Conservation (phyloP, 2,329 filamentous ascomycete species). For the Colletotrichum sidae region DNA sequence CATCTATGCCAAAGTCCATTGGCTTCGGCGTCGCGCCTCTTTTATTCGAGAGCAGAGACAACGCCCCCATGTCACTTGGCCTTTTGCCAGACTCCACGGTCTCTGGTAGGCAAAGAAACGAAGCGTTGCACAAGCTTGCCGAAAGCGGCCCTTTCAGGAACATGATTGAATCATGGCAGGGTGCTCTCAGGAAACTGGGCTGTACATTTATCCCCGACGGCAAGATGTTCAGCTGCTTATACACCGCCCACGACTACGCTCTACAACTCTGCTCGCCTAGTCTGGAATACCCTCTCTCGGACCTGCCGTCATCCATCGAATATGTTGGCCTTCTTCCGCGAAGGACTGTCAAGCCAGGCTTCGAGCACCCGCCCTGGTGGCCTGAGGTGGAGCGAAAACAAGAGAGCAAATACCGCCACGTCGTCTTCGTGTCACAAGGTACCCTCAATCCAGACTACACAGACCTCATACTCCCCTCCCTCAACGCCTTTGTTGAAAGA, state of each 20-base stretch:
- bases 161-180: constrained; percentile 23
- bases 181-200: constrained; percentile 13
- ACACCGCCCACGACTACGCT: constrained; percentile 44
- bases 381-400: constrained; percentile 47
- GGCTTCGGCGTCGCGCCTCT: constrained; percentile 48
- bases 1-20: constrained; percentile 42
- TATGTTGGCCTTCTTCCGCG: constrained; percentile 56
- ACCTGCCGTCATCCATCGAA: constrained; percentile 51
- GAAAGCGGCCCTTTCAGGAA: constrained; percentile 32
- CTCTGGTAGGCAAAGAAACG: constrained; percentile 45
- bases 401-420: constrained; percentile 21
- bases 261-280: constrained; percentile 53
- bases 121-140: constrained; percentile 31
- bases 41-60: constrained; percentile 45
- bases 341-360: constrained; percentile 43
- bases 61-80: constrained; percentile 45
- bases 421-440: constrained; percentile 61
- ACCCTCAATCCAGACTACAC: constrained; percentile 53
- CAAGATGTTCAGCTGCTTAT: constrained; percentile 20
- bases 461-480: constrained; percentile 57
- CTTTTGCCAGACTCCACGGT: constrained; percentile 45
- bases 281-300: constrained; percentile 52
- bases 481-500: constrained; percentile 53
- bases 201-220: constrained; percentile 21
- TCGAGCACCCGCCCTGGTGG: constrained; percentile 58